These are phyloP conservation scores for Yarrowia osloensis DNA, from an alignment of 805 yeast species.

Conservation along the genomic window DNA sequence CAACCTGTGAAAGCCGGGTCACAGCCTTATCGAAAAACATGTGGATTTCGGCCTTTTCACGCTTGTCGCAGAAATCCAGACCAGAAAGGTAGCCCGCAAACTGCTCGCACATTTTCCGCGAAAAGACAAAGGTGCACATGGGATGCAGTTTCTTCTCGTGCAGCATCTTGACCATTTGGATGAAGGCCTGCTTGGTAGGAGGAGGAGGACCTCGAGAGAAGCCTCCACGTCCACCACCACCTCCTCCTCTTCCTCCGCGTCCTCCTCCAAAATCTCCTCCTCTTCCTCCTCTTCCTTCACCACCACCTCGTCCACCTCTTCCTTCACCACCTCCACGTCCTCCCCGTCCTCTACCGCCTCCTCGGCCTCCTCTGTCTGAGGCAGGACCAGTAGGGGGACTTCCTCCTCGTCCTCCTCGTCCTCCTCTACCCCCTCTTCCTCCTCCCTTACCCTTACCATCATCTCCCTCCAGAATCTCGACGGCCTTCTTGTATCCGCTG, in stretches of 20 bases:
- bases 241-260: constrained; percentile 47
- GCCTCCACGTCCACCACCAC: constrained; percentile 41
- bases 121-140: constrained; percentile 89
- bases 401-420: constrained; percentile 38
- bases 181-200: constrained; percentile 67
- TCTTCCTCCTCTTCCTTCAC: constrained; percentile 40
- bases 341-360: constrained; percentile 41
- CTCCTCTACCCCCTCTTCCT: constrained; percentile 42
- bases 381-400: constrained; percentile 35
- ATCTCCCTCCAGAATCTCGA: constrained; percentile 48
- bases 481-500: constrained; percentile 53
- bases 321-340: constrained; percentile 39
- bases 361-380: constrained; percentile 42
- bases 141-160: constrained; percentile 75
- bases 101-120: constrained; percentile 90
- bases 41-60: constrained; percentile 86
- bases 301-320: constrained; percentile 42
- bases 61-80: constrained; percentile 77
- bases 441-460: constrained; percentile 41
- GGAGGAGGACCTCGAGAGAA: background rate
- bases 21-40: constrained; percentile 92
- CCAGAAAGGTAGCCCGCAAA: constrained; percentile 78
- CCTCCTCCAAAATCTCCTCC: constrained; percentile 42
- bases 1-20: constrained; percentile 83
- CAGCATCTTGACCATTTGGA: constrained; percentile 67